Evolutionary conservation across 192 early-diverging fungal genomes (phyloP), one percentile per base, ranked within the genome.

Genomic region (Pilaira anomala): DNA sequence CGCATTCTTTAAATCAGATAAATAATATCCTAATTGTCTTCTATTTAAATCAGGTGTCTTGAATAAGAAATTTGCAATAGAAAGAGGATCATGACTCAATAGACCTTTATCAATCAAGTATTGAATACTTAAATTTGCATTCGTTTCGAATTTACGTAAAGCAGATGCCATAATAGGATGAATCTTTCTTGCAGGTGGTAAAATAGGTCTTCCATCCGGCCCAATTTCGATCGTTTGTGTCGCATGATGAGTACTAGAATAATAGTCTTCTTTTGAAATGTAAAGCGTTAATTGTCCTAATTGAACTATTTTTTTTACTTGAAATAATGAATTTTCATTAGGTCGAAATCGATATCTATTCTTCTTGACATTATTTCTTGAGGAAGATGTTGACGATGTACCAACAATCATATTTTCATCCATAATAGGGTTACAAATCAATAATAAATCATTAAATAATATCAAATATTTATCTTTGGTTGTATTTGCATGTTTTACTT

Each of bases 391-490:
- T n/a, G n/a, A n/a, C n/a, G n/a, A n/a, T n/a, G 39, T 55, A 19
- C 52, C 50, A 14, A 58, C 46, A 58, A 76, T 76, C 24, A 71
- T 76, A 21, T 60, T 66, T 29, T 82, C 82, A 14, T 80, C 79
- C 53, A 76, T 71, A 42, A 86, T 74, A 3, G 79, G 81, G 60
- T 88, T 88, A 36, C 85, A 81, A 26, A 88, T 88, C 33, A 88
- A 55, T 41, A 88, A 19, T 1, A 88, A 65, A 48, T 88, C 86
- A 39, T 63, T 83, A 41, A 88, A 88, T 0, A 88, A 66, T 63
- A 88, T 88, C 4, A 88, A 70, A 55, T 85, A 87, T 4, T 86
- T 73, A 40, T 88, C 84, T 57, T 88, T 88, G 57, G 83, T 82
- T 16, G 83, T 87, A 12, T 78, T 82, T 0, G 81, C 73, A 58